These are phyloP conservation scores for Cornus suecica DNA, from an alignment of 148 eudicot genomes.

Conservation along the genomic window DNA sequence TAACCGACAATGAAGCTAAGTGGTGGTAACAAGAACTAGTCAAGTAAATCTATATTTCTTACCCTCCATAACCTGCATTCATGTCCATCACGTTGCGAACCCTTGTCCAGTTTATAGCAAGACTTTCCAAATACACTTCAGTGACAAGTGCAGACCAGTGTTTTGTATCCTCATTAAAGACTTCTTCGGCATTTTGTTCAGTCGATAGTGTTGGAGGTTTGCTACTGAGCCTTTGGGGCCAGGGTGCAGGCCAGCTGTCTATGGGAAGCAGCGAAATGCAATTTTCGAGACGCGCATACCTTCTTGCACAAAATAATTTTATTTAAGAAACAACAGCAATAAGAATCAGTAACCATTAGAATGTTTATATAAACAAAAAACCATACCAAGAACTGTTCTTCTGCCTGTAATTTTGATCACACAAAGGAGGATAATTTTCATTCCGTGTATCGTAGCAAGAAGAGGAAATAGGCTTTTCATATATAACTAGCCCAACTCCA, in stretches of 20 bases:
- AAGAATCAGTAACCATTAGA: background rate
- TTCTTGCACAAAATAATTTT: conserved; percentile 17
- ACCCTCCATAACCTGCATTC: conserved; percentile 98
- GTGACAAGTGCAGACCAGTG: conserved; percentile 73
- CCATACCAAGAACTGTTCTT: conserved; percentile 70
- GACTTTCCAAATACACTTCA: conserved; percentile 58
- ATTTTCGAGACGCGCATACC: conserved; percentile 74
- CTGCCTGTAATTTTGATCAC: conserved; percentile 39
- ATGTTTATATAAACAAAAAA: background rate
- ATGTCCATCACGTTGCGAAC: conserved; percentile 94
- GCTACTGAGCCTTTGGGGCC: conserved; percentile 81
- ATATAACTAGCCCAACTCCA: conserved; percentile 63
- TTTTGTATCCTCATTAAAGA: conserved; percentile 56
- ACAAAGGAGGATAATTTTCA: conserved; percentile 60
- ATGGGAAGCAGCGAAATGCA: conserved; percentile 66
- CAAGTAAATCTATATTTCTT: conserved; percentile 13
- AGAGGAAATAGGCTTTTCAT: conserved; percentile 76
- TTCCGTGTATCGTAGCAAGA: conserved; percentile 62
- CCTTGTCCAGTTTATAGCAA: conserved; percentile 67
- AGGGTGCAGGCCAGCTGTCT: conserved; percentile 64
- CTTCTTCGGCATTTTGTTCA: conserved; percentile 44
- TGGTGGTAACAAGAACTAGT: background rate
- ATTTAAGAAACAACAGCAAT: background rate
- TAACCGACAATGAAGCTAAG: background rate
- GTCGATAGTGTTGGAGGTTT: conserved; percentile 56